These are phyloP conservation scores for Russula dissimulans DNA, from an alignment of 768 basidiomycete genomes.

Conservation along the genomic window DNA sequence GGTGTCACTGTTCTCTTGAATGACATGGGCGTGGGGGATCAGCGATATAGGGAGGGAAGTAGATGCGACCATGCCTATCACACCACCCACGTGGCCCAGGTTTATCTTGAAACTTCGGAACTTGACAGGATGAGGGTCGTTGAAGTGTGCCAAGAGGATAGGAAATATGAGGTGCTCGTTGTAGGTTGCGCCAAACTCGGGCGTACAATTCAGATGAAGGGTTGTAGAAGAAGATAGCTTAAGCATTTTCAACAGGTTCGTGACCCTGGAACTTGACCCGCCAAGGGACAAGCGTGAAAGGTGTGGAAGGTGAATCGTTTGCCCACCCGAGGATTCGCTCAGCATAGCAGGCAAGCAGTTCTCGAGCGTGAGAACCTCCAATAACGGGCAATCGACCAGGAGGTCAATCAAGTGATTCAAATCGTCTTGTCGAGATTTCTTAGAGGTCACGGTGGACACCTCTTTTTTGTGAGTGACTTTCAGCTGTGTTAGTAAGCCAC, in stretches of 20 bases:
- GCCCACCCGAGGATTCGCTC: too few relatives aligned
- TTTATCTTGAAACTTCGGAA: not conserved
- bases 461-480: not conserved
- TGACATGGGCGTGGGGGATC: too few relatives aligned
- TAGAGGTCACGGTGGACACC: not conserved
- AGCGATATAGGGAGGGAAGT: not conserved
- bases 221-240: not conserved
- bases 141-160: not conserved
- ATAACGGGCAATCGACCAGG: not conserved
- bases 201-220: not conserved
- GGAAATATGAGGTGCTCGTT: not conserved
- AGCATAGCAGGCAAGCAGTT: not conserved
- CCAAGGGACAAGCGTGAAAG: too few relatives aligned
- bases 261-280: too few relatives aligned
- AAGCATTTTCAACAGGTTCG: too few relatives aligned
- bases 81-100: not conserved
- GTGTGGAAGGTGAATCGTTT: too few relatives aligned
- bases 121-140: not conserved
- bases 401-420: not conserved
- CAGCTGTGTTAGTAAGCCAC: too few relatives aligned
- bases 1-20: too few relatives aligned
- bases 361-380: slow-evolving; percentile 4
- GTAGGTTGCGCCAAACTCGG: not conserved
- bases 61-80: not conserved
- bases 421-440: not conserved